Base-by-base conservation (phyloP, 495 filamentous ascomycete genomes). In the Oidiodendron maius region DNA sequence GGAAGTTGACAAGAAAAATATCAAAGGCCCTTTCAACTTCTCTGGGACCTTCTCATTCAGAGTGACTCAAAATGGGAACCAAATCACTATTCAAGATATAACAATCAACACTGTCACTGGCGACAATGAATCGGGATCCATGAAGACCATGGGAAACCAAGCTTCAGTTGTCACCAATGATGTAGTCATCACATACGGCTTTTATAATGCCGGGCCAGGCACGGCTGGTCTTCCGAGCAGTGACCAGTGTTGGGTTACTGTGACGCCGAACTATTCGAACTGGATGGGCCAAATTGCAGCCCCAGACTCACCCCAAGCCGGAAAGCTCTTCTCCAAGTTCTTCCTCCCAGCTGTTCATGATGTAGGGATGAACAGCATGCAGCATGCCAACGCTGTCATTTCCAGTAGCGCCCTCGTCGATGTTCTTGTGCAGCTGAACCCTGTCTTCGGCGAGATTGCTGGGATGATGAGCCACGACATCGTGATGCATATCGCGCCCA, bases 341-440 rank as follows among this genome's bases (percentile, higher is more conserved):
- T 70, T 76, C 12, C 66, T 78, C 1, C 69, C 76, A 1, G 50
- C 64, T 0, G 58, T 64, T 1, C 75, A 80, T 51, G 74, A 78
- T 43, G 65, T 68, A 18, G 74, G 76, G 10, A 77, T 80, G 72
- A 78, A 80, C 57, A 75, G 64, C 60, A 72, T 77, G 70, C 55
- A 66, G 39, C 69, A 51, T 50, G 56, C 61, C 37, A 50, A 64
- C 5, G 63, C 62, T 0, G 50, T 78, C 13, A 55, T 76, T 42
- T 9, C 12, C 28, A 59, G n/a, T 56, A 61, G 65, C 32, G 69
- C 64, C 22, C 58, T 72, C 11, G 64, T 71, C 0, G 55, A 59
- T 38, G 59, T 64, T n/a, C 43, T 74, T 35, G 50, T 65, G 22
- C 44, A 60, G 38, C 54, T 61, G 51, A 59, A 60, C 48, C 45